Evolutionary conservation across 352 stramenopile species (phyloP).

Genomic region (Pythium folliculosum): DNA sequence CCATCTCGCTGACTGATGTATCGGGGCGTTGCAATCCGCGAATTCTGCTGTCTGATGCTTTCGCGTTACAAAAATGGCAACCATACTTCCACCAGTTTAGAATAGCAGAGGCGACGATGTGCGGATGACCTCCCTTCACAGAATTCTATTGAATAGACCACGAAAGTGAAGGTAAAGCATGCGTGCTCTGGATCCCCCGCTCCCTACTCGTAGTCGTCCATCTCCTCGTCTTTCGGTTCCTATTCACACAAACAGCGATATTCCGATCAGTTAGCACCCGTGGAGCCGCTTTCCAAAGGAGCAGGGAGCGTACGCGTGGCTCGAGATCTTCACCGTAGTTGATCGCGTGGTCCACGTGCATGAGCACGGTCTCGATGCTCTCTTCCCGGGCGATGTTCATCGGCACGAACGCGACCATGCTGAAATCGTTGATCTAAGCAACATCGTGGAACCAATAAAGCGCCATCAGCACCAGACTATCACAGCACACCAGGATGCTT

Average conservation of each 20-base stretch:
- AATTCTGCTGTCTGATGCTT: background rate
- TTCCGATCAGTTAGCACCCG: background rate
- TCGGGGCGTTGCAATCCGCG: background rate
- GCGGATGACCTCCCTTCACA: no score
- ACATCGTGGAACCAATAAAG: constrained; percentile 8
- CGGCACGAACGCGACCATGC: constrained; percentile 97
- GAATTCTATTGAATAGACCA: constrained; percentile 10
- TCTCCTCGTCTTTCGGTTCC: constrained; percentile 73
- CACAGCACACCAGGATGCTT: background rate
- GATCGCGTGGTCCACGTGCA: constrained; percentile 95
- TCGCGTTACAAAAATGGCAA: background rate
- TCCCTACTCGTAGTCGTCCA: constrained; percentile 22
- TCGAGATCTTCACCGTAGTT: constrained; percentile 98
- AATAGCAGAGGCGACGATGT: no score
- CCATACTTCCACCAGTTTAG: no score
- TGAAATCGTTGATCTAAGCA: constrained; percentile 93
- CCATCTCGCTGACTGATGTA: constrained; percentile 8
- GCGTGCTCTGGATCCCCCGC: no score
- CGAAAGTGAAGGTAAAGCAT: no score
- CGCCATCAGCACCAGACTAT: background rate
- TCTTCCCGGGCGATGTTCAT: constrained; percentile 97
- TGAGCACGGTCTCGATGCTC: constrained; percentile 95
- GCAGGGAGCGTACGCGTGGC: constrained; percentile 46
- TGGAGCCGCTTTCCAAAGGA: background rate
- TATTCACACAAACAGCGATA: constrained; percentile 16